Percentiles rank a stretch among this genome's conserved stretches.
Conservation (phyloP, 768 basidiomycete species). For the Cyathus striatus region DNA sequence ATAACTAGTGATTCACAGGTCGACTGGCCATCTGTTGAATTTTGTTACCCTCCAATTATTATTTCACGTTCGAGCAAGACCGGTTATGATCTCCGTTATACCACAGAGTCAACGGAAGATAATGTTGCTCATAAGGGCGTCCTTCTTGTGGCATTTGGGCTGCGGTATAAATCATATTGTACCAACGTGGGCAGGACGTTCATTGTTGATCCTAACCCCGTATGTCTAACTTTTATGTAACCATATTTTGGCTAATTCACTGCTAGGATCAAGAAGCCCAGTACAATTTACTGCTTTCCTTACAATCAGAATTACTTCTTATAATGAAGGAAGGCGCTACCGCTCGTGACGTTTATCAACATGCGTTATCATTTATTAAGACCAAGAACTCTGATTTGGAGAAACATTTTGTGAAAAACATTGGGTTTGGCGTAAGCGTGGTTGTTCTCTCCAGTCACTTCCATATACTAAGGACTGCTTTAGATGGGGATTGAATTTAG, state of each 20-base stretch:
- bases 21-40: slow-evolving; percentile 88
- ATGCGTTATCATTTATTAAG: slow-evolving; percentile 62
- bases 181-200: slow-evolving; percentile 91
- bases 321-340: slow-evolving; percentile 76
- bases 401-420: slow-evolving; percentile 79
- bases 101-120: slow-evolving; percentile 81
- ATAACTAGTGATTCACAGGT: slow-evolving; percentile 40
- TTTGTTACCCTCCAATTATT: slow-evolving; percentile 93
- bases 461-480: not conserved
- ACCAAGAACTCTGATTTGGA: slow-evolving; percentile 81
- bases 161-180: slow-evolving; percentile 92
- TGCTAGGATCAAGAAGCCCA: slow-evolving; percentile 85
- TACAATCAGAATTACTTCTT: slow-evolving; percentile 73
- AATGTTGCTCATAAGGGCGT: slow-evolving; percentile 85
- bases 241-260: slow-evolving; percentile 6
- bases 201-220: slow-evolving; percentile 90
- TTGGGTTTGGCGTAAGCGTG: slow-evolving; percentile 83
- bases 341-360: slow-evolving; percentile 79
- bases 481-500: slow-evolving; percentile 97
- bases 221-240: slow-evolving; percentile 21
- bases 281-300: slow-evolving; percentile 70
- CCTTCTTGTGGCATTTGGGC: slow-evolving; percentile 79
- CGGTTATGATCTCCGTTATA: slow-evolving; percentile 86
- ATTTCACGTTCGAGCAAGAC: slow-evolving; percentile 82
- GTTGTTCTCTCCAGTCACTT: slow-evolving; percentile 7